These are phyloP conservation scores for Cubamyces lactineus DNA, from an alignment of 768 basidiomycete species.

Conservation along the genomic window DNA sequence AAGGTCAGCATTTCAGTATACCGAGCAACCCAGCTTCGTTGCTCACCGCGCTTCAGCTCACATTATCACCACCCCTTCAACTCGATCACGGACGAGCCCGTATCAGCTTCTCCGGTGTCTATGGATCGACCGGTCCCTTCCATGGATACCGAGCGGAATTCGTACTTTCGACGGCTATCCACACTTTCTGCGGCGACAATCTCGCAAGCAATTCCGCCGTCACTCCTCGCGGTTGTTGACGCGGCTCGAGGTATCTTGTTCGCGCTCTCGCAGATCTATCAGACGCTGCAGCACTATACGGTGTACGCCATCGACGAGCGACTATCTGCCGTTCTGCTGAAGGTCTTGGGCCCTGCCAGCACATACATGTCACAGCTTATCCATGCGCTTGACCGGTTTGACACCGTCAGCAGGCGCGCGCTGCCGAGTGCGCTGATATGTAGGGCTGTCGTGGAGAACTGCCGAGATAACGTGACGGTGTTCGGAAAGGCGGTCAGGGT, in stretches of 20 bases:
- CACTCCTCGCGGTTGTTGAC: conserved; percentile 75
- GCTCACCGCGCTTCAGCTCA: conserved; percentile 29
- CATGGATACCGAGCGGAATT: conserved; percentile 81
- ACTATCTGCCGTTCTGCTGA: conserved; percentile 75
- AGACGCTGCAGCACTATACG: conserved; percentile 86
- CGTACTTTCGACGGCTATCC: conserved; percentile 93
- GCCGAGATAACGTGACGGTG: conserved; percentile 79
- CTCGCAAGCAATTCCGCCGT: conserved; percentile 67
- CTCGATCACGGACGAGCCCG: conserved; percentile 34
- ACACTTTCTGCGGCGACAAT: conserved; percentile 65
- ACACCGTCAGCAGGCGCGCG: conserved; percentile 70
- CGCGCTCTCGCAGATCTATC: conserved; percentile 88
- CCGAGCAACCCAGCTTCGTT: neutral
- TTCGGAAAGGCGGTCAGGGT: conserved; percentile 90
- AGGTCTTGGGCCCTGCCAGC: conserved; percentile 86
- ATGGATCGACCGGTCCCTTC: conserved; percentile 51
- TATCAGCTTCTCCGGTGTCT: conserved; percentile 45
- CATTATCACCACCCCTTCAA: conserved; percentile 7
- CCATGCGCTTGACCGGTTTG: conserved; percentile 88
- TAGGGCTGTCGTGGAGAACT: conserved; percentile 77
- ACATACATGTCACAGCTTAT: conserved; percentile 83
- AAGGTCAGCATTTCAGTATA: conserved; percentile 46
- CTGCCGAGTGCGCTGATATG: conserved; percentile 75
- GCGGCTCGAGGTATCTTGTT: conserved; percentile 93
- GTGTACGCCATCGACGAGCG: conserved; percentile 83